Base-by-base conservation (phyloP, 2,329 filamentous ascomycete genomes). In the Xenosphaeropsis pyriputrescens region DNA sequence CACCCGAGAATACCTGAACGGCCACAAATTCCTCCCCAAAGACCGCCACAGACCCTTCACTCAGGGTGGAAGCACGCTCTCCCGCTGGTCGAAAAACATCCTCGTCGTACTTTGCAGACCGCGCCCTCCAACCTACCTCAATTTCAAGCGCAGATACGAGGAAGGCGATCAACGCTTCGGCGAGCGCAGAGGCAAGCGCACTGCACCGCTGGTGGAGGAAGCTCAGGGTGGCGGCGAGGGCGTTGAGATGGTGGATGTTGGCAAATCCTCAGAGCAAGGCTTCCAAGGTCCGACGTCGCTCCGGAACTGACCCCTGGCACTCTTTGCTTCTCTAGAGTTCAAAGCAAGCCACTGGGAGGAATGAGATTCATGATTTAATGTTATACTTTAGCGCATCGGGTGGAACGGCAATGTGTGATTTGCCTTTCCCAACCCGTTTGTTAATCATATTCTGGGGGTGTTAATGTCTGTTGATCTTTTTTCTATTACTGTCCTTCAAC, bases 1-100 rank as follows among this genome's bases (percentile, higher is more conserved):
- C 0, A 98, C 91, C 1, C 72, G 91, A 48, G 91, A 98, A 59
- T 95, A 94, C 57, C 75, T 98, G 46, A 94, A 93, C 60, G 88
- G 83, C 4, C 85, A 94, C 60, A 96, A 96, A 58, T 96, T 98
- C 56, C 65, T 80, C 45, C 93, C 91, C 61, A 80, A 81, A 49
- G 89, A 98, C 56, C 76, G 91, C 11, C 93, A 94, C 58, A 70
- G 88, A 32, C 85, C 91, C 2, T 98, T 93, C 50, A 88, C 77
- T 2, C 86, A 93, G 52, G 79, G 77, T 29, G 80, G 65, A 47
- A 64, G 80, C 35, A 58, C 81, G 51, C 22, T 26, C 22, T 26
- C 22, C 8, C 22, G 22, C 8, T 26, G 22, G 22, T 6, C 22
- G 12, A 79, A 70, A 51, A 98, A 98, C 58, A 86, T 84, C 71